These are phyloP conservation scores for Podospora comata DNA, from an alignment of 495 filamentous ascomycete genomes.

Conservation along the genomic window DNA sequence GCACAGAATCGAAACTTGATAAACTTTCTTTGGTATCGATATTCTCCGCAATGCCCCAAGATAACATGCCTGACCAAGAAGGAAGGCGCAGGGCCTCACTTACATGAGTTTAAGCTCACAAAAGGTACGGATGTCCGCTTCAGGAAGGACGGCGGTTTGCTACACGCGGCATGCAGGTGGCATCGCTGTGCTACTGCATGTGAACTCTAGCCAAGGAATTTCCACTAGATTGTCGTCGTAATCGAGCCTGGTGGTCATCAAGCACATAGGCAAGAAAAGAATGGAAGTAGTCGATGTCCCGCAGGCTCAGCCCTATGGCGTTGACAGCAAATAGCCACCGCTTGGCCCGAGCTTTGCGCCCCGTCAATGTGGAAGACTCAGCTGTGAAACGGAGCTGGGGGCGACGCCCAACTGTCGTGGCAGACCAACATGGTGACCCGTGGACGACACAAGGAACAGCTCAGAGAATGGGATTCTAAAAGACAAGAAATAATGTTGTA, in stretches of 20 bases:
- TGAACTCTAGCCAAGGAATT: neutral
- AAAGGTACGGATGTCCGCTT: neutral
- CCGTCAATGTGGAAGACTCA: neutral
- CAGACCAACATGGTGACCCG: neutral
- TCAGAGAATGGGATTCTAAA: neutral
- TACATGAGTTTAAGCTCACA: neutral
- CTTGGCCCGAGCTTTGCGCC: neutral
- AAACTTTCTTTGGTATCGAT: neutral
- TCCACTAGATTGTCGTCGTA: neutral
- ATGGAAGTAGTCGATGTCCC: too few relatives aligned
- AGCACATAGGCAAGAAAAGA: too few relatives aligned
- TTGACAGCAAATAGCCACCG: neutral
- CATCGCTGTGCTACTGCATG: neutral
- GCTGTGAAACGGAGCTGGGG: neutral
- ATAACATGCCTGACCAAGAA: neutral
- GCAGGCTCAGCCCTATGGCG: neutral
- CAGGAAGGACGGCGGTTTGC: neutral
- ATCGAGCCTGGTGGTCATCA: neutral
- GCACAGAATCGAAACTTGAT: neutral
- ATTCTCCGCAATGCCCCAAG: neutral
- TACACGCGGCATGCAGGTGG: neutral
- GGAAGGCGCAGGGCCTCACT: neutral
- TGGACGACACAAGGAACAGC: neutral
- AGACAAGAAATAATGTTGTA: neutral
- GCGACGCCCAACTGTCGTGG: slow-evolving; percentile 12